Evolutionary conservation across 73 alveolate species (phyloP), one percentile per base, ranked within the genome.

Genomic region (Symbiodinium pilosum): DNA sequence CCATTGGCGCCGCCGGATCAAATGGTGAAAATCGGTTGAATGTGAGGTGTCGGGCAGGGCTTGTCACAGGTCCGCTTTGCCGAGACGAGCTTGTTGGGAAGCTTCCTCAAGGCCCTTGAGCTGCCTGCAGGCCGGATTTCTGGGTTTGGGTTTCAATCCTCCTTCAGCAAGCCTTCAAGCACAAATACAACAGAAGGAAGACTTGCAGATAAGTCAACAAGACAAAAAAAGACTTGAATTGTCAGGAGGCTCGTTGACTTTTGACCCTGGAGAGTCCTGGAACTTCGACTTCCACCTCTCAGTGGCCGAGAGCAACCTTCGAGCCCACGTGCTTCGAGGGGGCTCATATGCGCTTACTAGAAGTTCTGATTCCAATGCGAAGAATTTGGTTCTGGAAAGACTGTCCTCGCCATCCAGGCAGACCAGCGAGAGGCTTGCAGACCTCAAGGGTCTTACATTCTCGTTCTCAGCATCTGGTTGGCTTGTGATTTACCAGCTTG

Each of bases 381-480:
- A 38, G n/a, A 12, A 36, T 30, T 64, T 12, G 81, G 30, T 34
- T 28, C 43, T 87, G 94, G 64, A 59, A 38, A 87, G 68, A 5
- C 21, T 87, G 47, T 56, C 86, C 4, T 30, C 47, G 21, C 94
- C 94, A 4, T 26, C 30, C 5, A 54, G 94, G 28, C 43, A 87
- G 30, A 47, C n/a, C 32, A 87, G 94, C 41, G 85, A 56, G 34
- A 26, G 43, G 32, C 94, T 87, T 56, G n/a, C 94, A 43, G 28
- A 87, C 43, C 85, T 87, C 69, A 87, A 87, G 43, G 97, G 97
- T 32, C 39, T 91, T 24, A 51, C 89, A 38, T 68, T 91, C 28
- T 68, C 88, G 36, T 69, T 91, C 77, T 91, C 97, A 5, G 97
- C 97, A 30, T 91, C 97, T 26, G 97, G 97, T 2, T 91, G 97